phyloP scores from a whole-genome alignment of 345 rosid species.

The Durio zibethinus region DNA sequence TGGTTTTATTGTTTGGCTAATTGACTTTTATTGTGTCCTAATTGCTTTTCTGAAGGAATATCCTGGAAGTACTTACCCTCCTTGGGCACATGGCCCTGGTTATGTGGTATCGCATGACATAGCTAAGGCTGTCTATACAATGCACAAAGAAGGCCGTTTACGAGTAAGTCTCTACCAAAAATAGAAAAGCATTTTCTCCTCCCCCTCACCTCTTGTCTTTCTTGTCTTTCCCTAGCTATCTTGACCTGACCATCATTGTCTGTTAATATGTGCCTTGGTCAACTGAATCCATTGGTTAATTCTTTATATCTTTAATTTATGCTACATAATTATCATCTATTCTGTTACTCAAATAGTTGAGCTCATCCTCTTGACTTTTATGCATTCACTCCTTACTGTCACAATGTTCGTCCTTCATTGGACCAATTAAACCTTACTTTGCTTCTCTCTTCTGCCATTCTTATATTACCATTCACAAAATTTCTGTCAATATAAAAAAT shows the following conservation, averaged over 20 bases:
- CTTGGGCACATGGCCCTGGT: constrained; percentile 98
- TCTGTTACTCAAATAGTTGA: not conserved
- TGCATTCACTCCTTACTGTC: not conserved
- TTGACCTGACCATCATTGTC: not conserved
- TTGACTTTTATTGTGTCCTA: not conserved
- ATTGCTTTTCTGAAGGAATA: constrained; percentile 54
- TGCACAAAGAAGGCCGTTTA: constrained; percentile 48
- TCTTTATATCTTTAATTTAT: not conserved
- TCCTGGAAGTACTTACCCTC: constrained; percentile 70
- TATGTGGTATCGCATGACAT: constrained; percentile 78
- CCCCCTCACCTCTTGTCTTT: not conserved
- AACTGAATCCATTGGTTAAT: not conserved
- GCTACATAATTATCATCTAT: not conserved
- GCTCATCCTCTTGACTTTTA: not conserved
- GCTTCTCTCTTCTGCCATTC: not conserved
- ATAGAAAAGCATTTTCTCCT: too few species aligned
- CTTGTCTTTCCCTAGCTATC: not conserved
- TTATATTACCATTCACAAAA: not conserved
- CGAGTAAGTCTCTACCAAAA: constrained; percentile 55
- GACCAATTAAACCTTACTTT: not conserved
- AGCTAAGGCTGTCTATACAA: constrained; percentile 60
- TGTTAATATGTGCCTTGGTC: not conserved
- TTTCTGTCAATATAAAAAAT: not conserved
- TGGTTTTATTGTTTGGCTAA: not conserved
- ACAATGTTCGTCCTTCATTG: not conserved